These are phyloP conservation scores for Gliomastix tumulicola DNA, from an alignment of 2,329 filamentous ascomycete genomes.

Conservation along the genomic window DNA sequence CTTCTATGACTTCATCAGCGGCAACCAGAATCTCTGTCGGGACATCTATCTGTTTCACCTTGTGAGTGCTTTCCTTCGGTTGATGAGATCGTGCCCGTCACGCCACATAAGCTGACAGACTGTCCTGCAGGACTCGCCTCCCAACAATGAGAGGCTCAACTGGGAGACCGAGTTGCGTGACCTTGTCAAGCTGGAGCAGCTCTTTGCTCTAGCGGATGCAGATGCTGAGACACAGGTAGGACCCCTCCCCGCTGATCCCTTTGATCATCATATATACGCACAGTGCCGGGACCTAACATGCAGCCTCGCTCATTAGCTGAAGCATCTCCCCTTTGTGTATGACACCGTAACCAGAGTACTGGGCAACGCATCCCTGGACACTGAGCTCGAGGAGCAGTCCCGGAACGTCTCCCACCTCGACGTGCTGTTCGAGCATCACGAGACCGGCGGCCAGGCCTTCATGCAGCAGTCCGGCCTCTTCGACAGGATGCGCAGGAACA, in stretches of 20 bases:
- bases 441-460: slow-evolving; percentile 50
- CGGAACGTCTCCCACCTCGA: slow-evolving; percentile 37
- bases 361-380: slow-evolving; percentile 28
- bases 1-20: slow-evolving; percentile 46
- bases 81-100: too few species aligned
- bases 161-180: slow-evolving; percentile 37
- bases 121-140: too few species aligned
- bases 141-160: too few species aligned
- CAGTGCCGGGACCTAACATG: too few species aligned
- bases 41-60: slow-evolving; percentile 52
- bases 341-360: slow-evolving; percentile 37
- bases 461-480: slow-evolving; percentile 60
- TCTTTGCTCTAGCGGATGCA: too few species aligned
- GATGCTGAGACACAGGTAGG: too few species aligned
- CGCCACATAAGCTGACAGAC: too few species aligned
- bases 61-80: too few species aligned
- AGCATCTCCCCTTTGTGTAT: slow-evolving; percentile 41
- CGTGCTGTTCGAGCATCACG: slow-evolving; percentile 31
- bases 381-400: slow-evolving; percentile 26
- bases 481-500: slow-evolving; percentile 24
- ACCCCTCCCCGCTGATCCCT: too few species aligned
- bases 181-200: slow-evolving; percentile 32
- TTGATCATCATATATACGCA: too few species aligned
- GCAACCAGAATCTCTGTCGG: slow-evolving; percentile 53
- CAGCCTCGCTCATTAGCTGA: too few species aligned